Evolutionary conservation across 352 stramenopile species (phyloP), one percentile per base, ranked within the genome.

Genomic region (Aphanomyces euteiches): DNA sequence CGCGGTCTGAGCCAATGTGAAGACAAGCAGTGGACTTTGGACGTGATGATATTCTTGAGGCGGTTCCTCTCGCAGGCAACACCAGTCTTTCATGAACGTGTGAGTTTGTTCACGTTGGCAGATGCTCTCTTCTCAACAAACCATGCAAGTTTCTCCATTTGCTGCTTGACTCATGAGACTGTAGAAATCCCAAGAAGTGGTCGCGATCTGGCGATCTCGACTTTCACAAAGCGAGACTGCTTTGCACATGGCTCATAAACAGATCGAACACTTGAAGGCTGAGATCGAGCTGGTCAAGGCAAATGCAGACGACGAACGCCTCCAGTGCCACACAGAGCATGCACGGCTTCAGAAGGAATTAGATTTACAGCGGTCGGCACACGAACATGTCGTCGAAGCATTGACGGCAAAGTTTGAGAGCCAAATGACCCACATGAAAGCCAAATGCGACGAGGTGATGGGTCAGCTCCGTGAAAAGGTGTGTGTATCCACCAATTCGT

Each of bases 401-500:
- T 71, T 91, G 34, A 82, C 79, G 21, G 73, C 39, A 58, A 89
- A 88, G 50, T 84, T 85, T 61, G 84, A 94, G 67, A 71, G 57
- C 7, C 90, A 92, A 56, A 57, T 93, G 3, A 76, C 76, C 19
- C 78, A 90, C 64, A 70, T 89, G 1, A 88, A 75, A 48, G 74
- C 76, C 37, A 82, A 92, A 45, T 91, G 83, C 57, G 84, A 92
- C 67, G 81, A 73, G 36, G 82, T 92, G 74, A 78, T 78, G 4
- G 82, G 90, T 64, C 78, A 89, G 15, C 85, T 91, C 79, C 91
- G 86, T 75, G 90, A 93, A 59, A 88, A 90, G 47, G 80, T 86
- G 36, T 53, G 45, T 53, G n/a, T 53, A 53, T 53, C 13, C 45
- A 53, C n/a, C n/a, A 19, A 19, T 15, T 53, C 2, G 45, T 53